Percentiles rank a stretch among this genome's conserved stretches.
These are phyloP conservation scores for Myriosclerotinia scirpicola DNA, from an alignment of 2,329 filamentous ascomycete genomes.

Conservation along the genomic window DNA sequence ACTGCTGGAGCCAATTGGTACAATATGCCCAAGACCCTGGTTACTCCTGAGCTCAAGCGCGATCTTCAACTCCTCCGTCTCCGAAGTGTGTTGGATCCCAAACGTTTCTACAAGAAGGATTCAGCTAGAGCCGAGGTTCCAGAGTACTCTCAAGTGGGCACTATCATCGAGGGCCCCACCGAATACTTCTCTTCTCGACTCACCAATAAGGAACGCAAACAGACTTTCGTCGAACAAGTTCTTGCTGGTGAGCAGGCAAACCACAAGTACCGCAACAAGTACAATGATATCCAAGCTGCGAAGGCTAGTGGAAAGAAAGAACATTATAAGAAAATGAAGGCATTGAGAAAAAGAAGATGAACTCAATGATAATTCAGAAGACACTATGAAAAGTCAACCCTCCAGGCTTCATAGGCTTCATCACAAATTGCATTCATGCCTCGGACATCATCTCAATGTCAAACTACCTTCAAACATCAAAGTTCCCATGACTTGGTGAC, in stretches of 20 bases:
- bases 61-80: conserved; percentile 89
- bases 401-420: neutral
- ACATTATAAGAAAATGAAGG: conserved; percentile 79
- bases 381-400: neutral
- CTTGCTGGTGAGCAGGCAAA: conserved; percentile 65
- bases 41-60: conserved; percentile 82
- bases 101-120: conserved; percentile 67
- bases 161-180: conserved; percentile 82
- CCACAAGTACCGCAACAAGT: conserved; percentile 81
- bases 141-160: conserved; percentile 81
- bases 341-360: conserved; percentile 31
- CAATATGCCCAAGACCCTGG: conserved; percentile 77
- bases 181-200: conserved; percentile 82
- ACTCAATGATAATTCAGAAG: conserved; percentile 12
- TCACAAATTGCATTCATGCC: neutral
- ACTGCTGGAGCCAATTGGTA: conserved; percentile 85
- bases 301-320: conserved; percentile 89
- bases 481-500: neutral
- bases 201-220: conserved; percentile 83
- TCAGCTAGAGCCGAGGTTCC: conserved; percentile 66
- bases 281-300: conserved; percentile 75
- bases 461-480: neutral
- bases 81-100: conserved; percentile 84
- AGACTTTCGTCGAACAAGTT: conserved; percentile 82
- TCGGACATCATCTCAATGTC: neutral